Evolutionary conservation across 257 asterid genomes (phyloP).

Genomic region (Lithospermum erythrorhizon): DNA sequence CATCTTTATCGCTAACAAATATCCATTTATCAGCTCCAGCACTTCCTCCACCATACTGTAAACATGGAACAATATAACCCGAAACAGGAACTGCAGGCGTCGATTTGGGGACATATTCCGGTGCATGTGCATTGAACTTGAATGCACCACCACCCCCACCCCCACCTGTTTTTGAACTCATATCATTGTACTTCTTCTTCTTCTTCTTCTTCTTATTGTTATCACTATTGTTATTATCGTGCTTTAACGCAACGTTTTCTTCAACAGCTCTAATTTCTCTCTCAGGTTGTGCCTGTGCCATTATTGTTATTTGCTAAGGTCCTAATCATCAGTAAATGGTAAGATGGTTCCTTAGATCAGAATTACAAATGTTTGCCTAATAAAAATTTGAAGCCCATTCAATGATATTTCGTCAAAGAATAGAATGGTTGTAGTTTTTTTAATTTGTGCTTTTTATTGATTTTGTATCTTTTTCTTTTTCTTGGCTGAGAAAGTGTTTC

Average conservation of each 20-base stretch:
- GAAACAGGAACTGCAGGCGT: slow-evolving; percentile 34
- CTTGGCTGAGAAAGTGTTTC: background rate
- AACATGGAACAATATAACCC: slow-evolving; percentile 61
- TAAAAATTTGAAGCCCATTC: background rate
- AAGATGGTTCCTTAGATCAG: background rate
- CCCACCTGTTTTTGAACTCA: background rate
- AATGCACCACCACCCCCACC: slow-evolving; percentile 24
- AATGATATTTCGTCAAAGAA: too few species aligned
- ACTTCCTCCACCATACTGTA: slow-evolving; percentile 44
- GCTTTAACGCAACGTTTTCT: slow-evolving; percentile 9
- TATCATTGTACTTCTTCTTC: slow-evolving; percentile 2
- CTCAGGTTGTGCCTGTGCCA: slow-evolving; percentile 37
- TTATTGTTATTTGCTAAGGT: slow-evolving; percentile 14
- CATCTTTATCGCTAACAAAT: slow-evolving; percentile 35
- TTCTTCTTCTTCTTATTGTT: background rate
- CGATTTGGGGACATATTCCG: slow-evolving; percentile 74
- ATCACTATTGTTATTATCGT: too few species aligned
- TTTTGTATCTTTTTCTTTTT: background rate
- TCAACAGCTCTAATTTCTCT: slow-evolving; percentile 31
- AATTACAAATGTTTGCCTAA: background rate
- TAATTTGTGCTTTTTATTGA: background rate
- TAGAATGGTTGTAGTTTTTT: too few species aligned
- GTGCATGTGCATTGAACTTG: slow-evolving; percentile 75
- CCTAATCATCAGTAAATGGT: slow-evolving; percentile 4
- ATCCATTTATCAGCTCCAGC: slow-evolving; percentile 36